A percentile compares a stretch with the other conserved stretches of the same genome.
These are phyloP conservation scores for Isoetes taiwanensis DNA, from an alignment of 75 land plant genomes.

Conservation along the genomic window DNA sequence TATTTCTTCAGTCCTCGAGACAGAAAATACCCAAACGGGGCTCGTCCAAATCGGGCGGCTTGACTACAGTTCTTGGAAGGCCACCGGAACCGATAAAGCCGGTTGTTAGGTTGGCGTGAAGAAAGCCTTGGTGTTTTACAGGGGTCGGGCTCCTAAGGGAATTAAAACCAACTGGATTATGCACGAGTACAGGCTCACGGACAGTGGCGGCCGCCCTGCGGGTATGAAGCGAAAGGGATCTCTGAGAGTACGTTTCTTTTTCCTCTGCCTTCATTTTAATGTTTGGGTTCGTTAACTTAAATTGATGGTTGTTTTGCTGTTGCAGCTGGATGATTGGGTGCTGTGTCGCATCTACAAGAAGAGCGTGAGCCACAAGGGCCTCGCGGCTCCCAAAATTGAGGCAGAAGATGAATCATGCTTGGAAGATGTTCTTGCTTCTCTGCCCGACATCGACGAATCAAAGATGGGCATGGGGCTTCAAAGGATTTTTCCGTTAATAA, in stretches of 20 bases:
- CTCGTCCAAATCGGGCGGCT: slow-evolving; percentile 31
- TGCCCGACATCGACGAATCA: too few species aligned
- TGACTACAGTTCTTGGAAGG: slow-evolving; percentile 46
- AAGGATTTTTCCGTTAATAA: too few species aligned
- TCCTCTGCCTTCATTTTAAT: too few species aligned
- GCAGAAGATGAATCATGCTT: too few species aligned
- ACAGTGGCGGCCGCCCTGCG: background rate
- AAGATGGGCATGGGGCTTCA: too few species aligned
- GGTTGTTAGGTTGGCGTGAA: slow-evolving; percentile 36
- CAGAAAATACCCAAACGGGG: slow-evolving; percentile 42
- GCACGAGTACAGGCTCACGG: slow-evolving; percentile 43
- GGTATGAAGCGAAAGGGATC: slow-evolving; percentile 1
- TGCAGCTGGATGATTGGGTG: slow-evolving; percentile 43
- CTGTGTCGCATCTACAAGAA: slow-evolving; percentile 45
- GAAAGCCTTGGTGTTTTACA: slow-evolving; percentile 42
- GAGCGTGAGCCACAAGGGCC: slow-evolving; percentile 13
- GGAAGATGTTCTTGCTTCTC: too few species aligned
- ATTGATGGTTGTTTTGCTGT: too few species aligned
- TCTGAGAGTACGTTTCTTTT: too few species aligned
- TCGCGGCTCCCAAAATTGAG: slow-evolving; percentile 2
- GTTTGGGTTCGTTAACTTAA: too few species aligned
- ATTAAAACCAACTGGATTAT: slow-evolving; percentile 43
- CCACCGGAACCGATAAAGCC: slow-evolving; percentile 38
- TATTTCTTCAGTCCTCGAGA: slow-evolving; percentile 43
- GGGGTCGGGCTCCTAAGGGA: slow-evolving; percentile 38